Percentiles rank a stretch among this genome's conserved stretches.
These are phyloP conservation scores for Fusarium burgessii DNA, from an alignment of 2,329 filamentous ascomycete genomes.

Conservation along the genomic window DNA sequence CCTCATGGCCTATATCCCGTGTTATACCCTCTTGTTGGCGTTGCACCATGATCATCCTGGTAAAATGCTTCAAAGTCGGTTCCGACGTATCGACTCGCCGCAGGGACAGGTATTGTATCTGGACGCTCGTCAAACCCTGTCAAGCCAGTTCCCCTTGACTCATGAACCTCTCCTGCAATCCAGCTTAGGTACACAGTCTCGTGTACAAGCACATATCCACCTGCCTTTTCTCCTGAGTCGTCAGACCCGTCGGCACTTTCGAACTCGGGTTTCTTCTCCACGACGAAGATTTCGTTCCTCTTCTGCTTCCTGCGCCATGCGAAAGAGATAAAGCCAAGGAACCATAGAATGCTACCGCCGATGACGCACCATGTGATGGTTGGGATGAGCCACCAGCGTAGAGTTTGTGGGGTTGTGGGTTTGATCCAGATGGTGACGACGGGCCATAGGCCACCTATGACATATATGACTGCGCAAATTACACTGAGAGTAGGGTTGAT, in stretches of 20 bases:
- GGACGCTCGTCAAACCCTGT: slow-evolving; percentile 11
- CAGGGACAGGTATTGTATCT: slow-evolving; percentile 6
- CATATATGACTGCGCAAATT: slow-evolving; percentile 48
- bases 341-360: slow-evolving; percentile 48
- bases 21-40: slow-evolving; percentile 20
- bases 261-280: slow-evolving; percentile 52
- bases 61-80: slow-evolving; percentile 45
- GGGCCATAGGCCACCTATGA: slow-evolving; percentile 50
- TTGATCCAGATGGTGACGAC: slow-evolving; percentile 51
- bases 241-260: slow-evolving; percentile 44
- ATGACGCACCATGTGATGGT: slow-evolving; percentile 50
- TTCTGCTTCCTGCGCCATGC: slow-evolving; percentile 48
- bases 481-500: slow-evolving; percentile 50
- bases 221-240: slow-evolving; percentile 27
- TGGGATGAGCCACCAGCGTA: slow-evolving; percentile 50
- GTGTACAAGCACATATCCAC: slow-evolving; percentile 51
- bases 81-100: slow-evolving; percentile 34
- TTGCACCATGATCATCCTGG: slow-evolving; percentile 18
- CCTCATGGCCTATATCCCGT: slow-evolving; percentile 27
- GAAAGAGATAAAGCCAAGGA: slow-evolving; percentile 50
- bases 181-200: slow-evolving; percentile 54
- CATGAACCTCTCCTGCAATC: slow-evolving; percentile 49
- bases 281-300: slow-evolving; percentile 50
- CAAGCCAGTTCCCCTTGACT: slow-evolving; percentile 19
- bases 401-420: slow-evolving; percentile 24